Evolutionary conservation across 805 yeast genomes (phyloP), one percentile per base, ranked within the genome.

Genomic region (Pichia californica): DNA sequence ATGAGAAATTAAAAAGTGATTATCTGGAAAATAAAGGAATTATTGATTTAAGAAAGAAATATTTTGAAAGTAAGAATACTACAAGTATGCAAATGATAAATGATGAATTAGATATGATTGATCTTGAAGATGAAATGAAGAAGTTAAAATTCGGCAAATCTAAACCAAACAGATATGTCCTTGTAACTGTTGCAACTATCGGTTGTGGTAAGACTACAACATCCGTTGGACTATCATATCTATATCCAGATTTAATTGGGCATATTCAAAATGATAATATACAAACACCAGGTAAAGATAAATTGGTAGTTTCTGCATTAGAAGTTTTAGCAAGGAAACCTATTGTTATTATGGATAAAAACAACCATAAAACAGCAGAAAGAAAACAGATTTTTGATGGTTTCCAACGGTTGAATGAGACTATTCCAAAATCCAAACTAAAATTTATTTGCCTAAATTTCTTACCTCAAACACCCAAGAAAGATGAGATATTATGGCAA

Each of bases 181-280:
- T 93, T 3, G 75, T 88, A 1, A 91, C 98, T 0, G 77, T 89
- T 3, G 88, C 97, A 0, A 88, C 95, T 0, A 76, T 91, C 41
- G 98, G 98, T 0, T 87, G 96, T 62, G 99, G 99, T 7, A 93
- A 93, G 58, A 88, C 97, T 0, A 88, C 97, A 0, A 75, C 85
- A 0, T 77, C 85, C 6, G 58, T 76, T 29, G 79, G 89, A 0
- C 65, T 93, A 32, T 48, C 55, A 0, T 55, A 69, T 9, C 59
- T 89, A 9, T 80, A 68, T 43, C 80, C 81, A 1, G 57, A 65
- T 0, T 30, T 58, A 7, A 83, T 95, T 82, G 81, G 75, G 0
- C 84, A 81, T 52, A 69, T 85, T 10, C 96, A 88, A 59, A 93
- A 88, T 63, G 98, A 91, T 62, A 77, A 85, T 51, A 68, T 85